These are phyloP conservation scores for Trichoderma hamatum DNA, from an alignment of 2,329 filamentous ascomycete species.

Conservation along the genomic window DNA sequence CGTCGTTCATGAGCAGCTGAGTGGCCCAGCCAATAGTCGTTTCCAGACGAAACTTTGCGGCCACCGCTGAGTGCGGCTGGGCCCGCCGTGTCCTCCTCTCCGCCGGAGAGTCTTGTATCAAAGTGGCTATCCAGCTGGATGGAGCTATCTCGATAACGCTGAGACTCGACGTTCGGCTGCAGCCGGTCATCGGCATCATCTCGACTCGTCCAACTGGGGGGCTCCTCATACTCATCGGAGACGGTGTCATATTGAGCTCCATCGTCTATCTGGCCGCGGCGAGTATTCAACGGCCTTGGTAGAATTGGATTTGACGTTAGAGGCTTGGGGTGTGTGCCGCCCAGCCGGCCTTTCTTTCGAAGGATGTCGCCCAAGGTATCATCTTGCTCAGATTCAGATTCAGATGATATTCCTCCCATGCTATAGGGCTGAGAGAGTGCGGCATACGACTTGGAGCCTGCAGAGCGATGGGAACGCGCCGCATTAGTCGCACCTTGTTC, in stretches of 20 bases:
- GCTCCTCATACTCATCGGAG: slow-evolving; percentile 51
- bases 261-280: slow-evolving; percentile 17
- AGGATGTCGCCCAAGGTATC: slow-evolving; percentile 35
- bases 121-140: slow-evolving; percentile 57
- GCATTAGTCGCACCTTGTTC: slow-evolving; percentile 48
- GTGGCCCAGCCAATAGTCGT: slow-evolving; percentile 51
- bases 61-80: slow-evolving; percentile 55
- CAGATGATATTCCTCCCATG: slow-evolving; percentile 44
- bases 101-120: slow-evolving; percentile 60
- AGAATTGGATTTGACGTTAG: slow-evolving; percentile 54
- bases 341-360: slow-evolving; percentile 35
- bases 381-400: slow-evolving; percentile 47
- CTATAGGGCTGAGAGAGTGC: slow-evolving; percentile 51
- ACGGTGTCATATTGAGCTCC: slow-evolving; percentile 50
- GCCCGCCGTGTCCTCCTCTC: slow-evolving; percentile 56
- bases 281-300: slow-evolving; percentile 27
- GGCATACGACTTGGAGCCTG: slow-evolving; percentile 48
- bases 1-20: slow-evolving; percentile 48
- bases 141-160: slow-evolving; percentile 45
- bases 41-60: slow-evolving; percentile 62
- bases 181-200: slow-evolving; percentile 51
- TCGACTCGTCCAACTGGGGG: slow-evolving; percentile 45
- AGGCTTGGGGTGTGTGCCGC: slow-evolving; percentile 53
- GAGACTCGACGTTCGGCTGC: slow-evolving; percentile 29
- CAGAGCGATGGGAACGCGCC: slow-evolving; percentile 39